phyloP scores from a whole-genome alignment of 441 rosid genomes.

The Brassica hybrid region DNA sequence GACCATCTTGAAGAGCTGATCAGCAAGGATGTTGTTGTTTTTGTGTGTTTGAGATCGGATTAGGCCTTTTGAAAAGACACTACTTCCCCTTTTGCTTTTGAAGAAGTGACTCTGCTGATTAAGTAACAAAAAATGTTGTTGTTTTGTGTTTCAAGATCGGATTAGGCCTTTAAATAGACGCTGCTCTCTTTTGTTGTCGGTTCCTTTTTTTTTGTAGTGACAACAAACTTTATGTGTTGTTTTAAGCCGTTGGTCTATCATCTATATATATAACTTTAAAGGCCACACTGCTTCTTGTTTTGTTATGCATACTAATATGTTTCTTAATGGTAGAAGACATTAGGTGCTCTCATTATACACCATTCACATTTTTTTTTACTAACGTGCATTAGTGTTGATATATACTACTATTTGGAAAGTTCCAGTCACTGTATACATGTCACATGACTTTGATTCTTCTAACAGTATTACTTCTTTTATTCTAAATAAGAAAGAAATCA shows the following conservation, averaged over 20 bases:
- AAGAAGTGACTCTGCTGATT: slow-evolving; percentile 40
- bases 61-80: slow-evolving; percentile 11
- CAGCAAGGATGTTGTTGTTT: slow-evolving; percentile 47
- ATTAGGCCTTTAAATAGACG: slow-evolving; percentile 13
- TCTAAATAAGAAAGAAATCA: too few relatives aligned
- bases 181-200: slow-evolving; percentile 41
- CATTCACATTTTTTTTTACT: too few relatives aligned
- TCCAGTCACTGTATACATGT: too few relatives aligned
- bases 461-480: too few relatives aligned
- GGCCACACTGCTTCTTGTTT: background rate
- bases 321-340: too few relatives aligned
- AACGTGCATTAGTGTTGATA: too few relatives aligned
- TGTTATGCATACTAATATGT: too few relatives aligned
- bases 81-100: slow-evolving; percentile 35
- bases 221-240: slow-evolving; percentile 27
- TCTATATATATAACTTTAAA: background rate
- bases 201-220: slow-evolving; percentile 11
- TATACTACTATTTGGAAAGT: background rate
- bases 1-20: slow-evolving; percentile 59
- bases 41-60: slow-evolving; percentile 11
- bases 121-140: slow-evolving; percentile 41
- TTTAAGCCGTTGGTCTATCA: slow-evolving; percentile 24
- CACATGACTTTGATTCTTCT: too few relatives aligned
- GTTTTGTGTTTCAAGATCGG: slow-evolving; percentile 29
- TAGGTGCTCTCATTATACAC: too few relatives aligned